A percentile compares a stretch with the other conserved stretches of the same genome.
Evolutionary conservation across 495 filamentous ascomycete genomes (phyloP).

Genomic region (Lindgomyces ingoldianus): DNA sequence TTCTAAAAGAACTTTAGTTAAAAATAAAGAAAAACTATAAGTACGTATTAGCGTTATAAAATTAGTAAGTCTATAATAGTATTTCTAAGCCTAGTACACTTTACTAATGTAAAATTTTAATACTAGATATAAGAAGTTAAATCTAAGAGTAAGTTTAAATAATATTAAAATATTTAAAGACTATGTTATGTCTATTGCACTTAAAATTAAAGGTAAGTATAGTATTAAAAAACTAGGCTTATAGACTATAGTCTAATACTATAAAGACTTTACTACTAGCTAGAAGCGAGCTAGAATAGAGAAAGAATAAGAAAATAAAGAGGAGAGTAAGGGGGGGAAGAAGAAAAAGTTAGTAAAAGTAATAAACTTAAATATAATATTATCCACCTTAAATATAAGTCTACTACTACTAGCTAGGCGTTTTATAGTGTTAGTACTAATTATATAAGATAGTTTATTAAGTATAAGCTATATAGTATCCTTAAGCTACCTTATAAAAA

Average conservation of each 20-base stretch:
- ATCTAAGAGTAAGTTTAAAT: slow-evolving; percentile 3
- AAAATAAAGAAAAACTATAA: too few relatives aligned
- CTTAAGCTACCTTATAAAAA: slow-evolving; percentile 13
- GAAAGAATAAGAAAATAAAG: slow-evolving; percentile 13
- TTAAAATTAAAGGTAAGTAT: slow-evolving; percentile 1
- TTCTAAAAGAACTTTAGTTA: too few relatives aligned
- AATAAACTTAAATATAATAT: slow-evolving; percentile 16
- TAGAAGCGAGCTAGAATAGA: slow-evolving; percentile 18
- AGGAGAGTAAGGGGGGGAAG: slow-evolving; percentile 10
- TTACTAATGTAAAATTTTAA: slow-evolving; percentile 12
- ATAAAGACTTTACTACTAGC: slow-evolving; percentile 25
- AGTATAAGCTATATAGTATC: slow-evolving; percentile 19
- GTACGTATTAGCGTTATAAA: too few relatives aligned
- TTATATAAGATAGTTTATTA: slow-evolving; percentile 20
- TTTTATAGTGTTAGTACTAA: slow-evolving; percentile 22
- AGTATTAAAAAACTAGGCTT: slow-evolving; percentile 10
- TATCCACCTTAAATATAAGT: slow-evolving; percentile 23
- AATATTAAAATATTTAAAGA: slow-evolving; percentile 8
- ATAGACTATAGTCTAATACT: slow-evolving; percentile 13
- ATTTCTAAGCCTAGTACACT: slow-evolving; percentile 4
- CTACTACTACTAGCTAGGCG: too few relatives aligned
- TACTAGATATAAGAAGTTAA: slow-evolving; percentile 13
- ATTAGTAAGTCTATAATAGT: too few relatives aligned
- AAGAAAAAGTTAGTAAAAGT: slow-evolving; percentile 7
- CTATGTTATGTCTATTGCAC: slow-evolving; percentile 4